Conservation (phyloP, 148 eudicot genomes). For the Heliamphora exappendiculata region DNA sequence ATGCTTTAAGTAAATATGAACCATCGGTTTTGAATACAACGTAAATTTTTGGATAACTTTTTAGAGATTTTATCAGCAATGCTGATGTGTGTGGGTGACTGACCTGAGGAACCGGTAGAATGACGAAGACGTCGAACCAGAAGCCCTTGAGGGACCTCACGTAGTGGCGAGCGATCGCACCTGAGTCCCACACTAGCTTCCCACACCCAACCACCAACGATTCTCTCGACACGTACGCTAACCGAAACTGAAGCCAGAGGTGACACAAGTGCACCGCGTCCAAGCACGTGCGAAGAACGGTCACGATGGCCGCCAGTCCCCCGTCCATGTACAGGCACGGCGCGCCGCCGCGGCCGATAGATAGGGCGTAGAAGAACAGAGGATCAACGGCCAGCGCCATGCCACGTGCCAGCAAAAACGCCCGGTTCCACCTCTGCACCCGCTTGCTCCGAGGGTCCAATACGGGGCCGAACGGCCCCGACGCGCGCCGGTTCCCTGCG, state of each 20-base stretch:
- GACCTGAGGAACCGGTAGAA: slow-evolving; percentile 97
- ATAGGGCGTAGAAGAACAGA: slow-evolving; percentile 73
- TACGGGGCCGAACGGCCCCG: slow-evolving; percentile 31
- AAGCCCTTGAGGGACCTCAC: slow-evolving; percentile 62
- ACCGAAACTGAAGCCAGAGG: slow-evolving; percentile 80
- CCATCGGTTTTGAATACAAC: too few relatives aligned
- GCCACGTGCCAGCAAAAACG: slow-evolving; percentile 61
- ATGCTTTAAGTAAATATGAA: too few relatives aligned
- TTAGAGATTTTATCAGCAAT: too few relatives aligned
- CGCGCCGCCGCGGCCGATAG: slow-evolving; percentile 54
- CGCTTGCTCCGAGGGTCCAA: slow-evolving; percentile 71
- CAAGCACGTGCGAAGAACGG: slow-evolving; percentile 48
- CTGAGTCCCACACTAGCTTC: slow-evolving; percentile 92
- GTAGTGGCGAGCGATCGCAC: slow-evolving; percentile 67
- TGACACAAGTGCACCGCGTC: slow-evolving; percentile 74
- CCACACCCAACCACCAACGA: slow-evolving; percentile 96
- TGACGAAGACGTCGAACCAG: slow-evolving; percentile 83
- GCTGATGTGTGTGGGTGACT: too few relatives aligned
- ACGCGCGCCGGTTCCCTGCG: neutral
- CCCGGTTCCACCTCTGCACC: slow-evolving; percentile 70
- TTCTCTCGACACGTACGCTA: slow-evolving; percentile 87
- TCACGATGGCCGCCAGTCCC: slow-evolving; percentile 48
- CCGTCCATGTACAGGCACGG: slow-evolving; percentile 81
- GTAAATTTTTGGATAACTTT: too few relatives aligned
- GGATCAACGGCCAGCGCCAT: slow-evolving; percentile 84